A percentile compares a stretch with the other conserved stretches of the same genome.
These are phyloP conservation scores for Sarcocystis neurona DNA, from an alignment of 169 alveolate species.

Conservation along the genomic window DNA sequence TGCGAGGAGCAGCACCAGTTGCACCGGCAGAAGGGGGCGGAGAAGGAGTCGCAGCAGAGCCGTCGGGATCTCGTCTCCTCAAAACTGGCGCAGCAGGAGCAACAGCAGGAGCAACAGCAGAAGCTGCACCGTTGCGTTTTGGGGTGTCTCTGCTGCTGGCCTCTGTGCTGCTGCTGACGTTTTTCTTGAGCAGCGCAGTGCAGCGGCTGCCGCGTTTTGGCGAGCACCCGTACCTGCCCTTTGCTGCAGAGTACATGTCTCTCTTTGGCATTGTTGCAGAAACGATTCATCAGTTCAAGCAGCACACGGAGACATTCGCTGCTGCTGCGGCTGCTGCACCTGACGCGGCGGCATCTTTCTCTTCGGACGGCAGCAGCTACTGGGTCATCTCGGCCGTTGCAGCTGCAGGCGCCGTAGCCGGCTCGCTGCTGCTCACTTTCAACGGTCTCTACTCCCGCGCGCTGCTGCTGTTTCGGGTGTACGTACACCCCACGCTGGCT, in stretches of 20 bases:
- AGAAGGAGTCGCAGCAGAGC: no score
- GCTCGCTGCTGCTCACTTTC: no score
- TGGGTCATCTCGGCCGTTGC: not conserved
- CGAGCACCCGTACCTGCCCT: constrained; percentile 1
- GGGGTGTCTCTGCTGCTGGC: constrained; percentile 3
- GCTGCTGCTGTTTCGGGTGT: no score
- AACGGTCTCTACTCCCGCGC: no score
- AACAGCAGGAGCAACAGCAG: not conserved
- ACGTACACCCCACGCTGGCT: not conserved
- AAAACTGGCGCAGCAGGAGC: no score
- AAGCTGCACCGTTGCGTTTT: not conserved
- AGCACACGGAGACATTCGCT: not conserved
- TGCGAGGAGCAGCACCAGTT: no score
- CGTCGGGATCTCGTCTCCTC: no score
- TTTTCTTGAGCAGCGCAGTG: not conserved
- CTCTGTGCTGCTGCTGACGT: not conserved
- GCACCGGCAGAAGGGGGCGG: no score
- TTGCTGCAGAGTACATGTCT: not conserved
- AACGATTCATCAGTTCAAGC: not conserved
- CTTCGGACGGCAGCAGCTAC: not conserved
- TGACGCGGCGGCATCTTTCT: not conserved
- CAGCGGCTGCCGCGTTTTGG: not conserved
- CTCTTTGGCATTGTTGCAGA: not conserved
- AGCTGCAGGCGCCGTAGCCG: not conserved
- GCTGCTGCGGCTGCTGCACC: not conserved